A percentile compares a stretch with the other conserved stretches of the same genome.
Evolutionary conservation across 345 rosid genomes (phyloP).

Genomic region (Brassica incana): DNA sequence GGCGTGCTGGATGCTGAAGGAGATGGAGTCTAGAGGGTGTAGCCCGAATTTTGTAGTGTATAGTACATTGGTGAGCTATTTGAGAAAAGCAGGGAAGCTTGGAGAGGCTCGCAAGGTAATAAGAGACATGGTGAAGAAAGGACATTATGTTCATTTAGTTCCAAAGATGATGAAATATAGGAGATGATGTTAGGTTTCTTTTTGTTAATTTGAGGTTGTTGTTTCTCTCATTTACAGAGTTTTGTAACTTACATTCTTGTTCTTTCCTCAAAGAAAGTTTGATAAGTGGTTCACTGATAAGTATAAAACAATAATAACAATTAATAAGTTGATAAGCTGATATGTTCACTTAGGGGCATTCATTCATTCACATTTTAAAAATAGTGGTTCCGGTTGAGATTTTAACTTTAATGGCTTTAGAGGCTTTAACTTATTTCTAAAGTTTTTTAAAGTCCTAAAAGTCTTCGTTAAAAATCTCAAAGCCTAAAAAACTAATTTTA

Average conservation of each 20-base stretch:
- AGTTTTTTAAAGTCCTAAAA: no score
- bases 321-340: background rate
- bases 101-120: constrained; percentile 69
- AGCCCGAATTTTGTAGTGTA: constrained; percentile 84
- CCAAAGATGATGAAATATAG: constrained; percentile 52
- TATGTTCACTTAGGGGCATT: no score
- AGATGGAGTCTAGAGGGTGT: constrained; percentile 86
- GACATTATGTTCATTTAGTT: constrained; percentile 62
- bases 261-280: constrained; percentile 1
- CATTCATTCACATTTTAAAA: no score
- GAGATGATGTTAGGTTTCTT: constrained; percentile 44
- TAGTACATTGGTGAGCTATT: constrained; percentile 71
- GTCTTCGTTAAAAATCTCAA: no score
- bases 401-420: no score
- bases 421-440: no score
- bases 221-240: constrained; percentile 21
- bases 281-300: background rate
- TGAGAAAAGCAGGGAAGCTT: constrained; percentile 74
- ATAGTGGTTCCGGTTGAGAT: no score
- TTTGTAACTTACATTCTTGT: constrained; percentile 15
- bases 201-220: constrained; percentile 22
- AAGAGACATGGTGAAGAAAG: constrained; percentile 68
- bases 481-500: no score
- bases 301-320: no score
- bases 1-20: constrained; percentile 70